These are phyloP conservation scores for Teunomyces kruisii DNA, from an alignment of 805 yeast species.

Conservation along the genomic window DNA sequence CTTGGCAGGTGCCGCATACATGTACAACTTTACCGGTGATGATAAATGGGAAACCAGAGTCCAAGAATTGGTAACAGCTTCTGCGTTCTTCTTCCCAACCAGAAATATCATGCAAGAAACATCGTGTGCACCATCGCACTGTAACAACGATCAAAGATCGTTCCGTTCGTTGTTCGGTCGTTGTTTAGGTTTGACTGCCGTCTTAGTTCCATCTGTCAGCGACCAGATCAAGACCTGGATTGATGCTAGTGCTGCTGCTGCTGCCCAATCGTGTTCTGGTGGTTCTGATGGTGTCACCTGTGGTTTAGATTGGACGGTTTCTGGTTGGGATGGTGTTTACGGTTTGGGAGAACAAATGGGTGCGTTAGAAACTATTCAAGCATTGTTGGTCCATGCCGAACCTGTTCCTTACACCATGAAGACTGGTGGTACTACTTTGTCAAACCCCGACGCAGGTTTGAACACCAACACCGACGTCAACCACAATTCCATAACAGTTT, in stretches of 20 bases:
- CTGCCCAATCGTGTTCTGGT: conserved; percentile 70
- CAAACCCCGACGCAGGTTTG: conserved; percentile 51
- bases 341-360: conserved; percentile 82
- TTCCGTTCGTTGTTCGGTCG: conserved; percentile 71
- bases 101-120: conserved; percentile 57
- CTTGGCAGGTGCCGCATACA: conserved; percentile 67
- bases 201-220: conserved; percentile 50
- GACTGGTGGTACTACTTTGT: conserved; percentile 37
- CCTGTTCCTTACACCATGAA: conserved; percentile 31
- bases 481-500: conserved; percentile 46
- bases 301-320: conserved; percentile 63
- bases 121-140: conserved; percentile 48
- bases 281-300: conserved; percentile 86
- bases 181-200: conserved; percentile 57
- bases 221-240: conserved; percentile 43
- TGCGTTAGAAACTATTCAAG: conserved; percentile 65
- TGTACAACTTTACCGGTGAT: conserved; percentile 60
- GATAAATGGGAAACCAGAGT: conserved; percentile 43
- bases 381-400: conserved; percentile 39
- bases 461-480: conserved; percentile 39
- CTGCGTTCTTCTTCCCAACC: conserved; percentile 43
- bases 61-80: conserved; percentile 34
- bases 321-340: conserved; percentile 62
- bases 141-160: conserved; percentile 76
- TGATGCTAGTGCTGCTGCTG: conserved; percentile 58